Evolutionary conservation across 2,329 filamentous ascomycete species (phyloP).

Genomic region (Penicillium fuscoglaucum): DNA sequence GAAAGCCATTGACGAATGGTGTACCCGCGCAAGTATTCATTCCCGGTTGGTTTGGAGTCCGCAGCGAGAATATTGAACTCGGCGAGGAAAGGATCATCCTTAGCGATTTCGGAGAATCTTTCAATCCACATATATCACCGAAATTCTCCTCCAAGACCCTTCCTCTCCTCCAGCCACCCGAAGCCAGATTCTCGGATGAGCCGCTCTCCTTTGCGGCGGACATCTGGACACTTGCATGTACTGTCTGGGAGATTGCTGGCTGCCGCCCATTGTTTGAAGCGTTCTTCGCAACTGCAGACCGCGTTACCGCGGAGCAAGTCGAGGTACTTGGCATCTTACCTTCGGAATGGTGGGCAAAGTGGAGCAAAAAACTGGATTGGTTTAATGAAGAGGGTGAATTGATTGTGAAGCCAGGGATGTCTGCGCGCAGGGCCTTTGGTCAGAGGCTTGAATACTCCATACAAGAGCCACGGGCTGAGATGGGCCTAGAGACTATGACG

Average conservation of each 20-base stretch:
- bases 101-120: constrained; percentile 33
- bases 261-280: constrained; percentile 30
- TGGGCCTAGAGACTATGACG: constrained; percentile 16
- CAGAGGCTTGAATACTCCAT: constrained; percentile 23
- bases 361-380: constrained; percentile 14
- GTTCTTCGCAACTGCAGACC: constrained; percentile 24
- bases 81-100: constrained; percentile 23
- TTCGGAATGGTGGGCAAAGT: constrained; percentile 29
- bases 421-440: constrained; percentile 14
- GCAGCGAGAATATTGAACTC: constrained; percentile 22
- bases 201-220: constrained; percentile 41
- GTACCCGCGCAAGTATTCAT: constrained; percentile 20
- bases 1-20: constrained; percentile 17
- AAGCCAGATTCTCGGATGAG: constrained; percentile 34
- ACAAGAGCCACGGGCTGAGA: constrained; percentile 28
- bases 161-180: constrained; percentile 34
- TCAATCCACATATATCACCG: constrained; percentile 17
- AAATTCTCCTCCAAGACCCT: constrained; percentile 26
- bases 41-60: constrained; percentile 15
- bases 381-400: constrained; percentile 20
- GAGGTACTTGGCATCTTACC: constrained; percentile 31
- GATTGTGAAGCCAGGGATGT: neutral
- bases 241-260: constrained; percentile 40
- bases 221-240: constrained; percentile 43
- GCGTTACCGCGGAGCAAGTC: constrained; percentile 31